A percentile compares a stretch with the other conserved stretches of the same genome.
These are phyloP conservation scores for Xanthoconium stramineum DNA, from an alignment of 768 basidiomycete species.

Conservation along the genomic window DNA sequence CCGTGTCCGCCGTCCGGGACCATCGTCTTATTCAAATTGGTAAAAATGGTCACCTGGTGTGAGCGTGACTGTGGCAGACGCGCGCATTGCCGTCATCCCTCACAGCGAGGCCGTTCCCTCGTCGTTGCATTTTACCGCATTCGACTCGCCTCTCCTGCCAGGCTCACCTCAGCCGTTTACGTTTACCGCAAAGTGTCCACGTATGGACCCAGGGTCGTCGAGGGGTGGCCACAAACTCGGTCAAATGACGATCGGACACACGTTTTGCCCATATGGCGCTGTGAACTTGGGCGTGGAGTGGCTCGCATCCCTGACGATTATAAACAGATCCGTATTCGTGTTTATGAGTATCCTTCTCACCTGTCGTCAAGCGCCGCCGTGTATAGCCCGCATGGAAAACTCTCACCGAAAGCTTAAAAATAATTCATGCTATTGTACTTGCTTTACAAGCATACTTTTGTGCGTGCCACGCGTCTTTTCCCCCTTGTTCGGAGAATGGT, in stretches of 20 bases:
- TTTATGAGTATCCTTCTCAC: conserved; percentile 11
- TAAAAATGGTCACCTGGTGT: neutral
- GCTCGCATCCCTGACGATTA: conserved; percentile 6
- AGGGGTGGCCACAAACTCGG: conserved; percentile 2
- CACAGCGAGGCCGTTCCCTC: neutral
- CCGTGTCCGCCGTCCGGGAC: neutral
- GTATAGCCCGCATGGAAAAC: neutral
- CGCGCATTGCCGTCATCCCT: conserved; percentile 16
- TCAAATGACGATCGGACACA: conserved; percentile 1
- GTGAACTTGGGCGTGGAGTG: neutral
- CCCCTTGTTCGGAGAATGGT: neutral
- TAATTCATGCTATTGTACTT: neutral
- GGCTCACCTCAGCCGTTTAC: conserved; percentile 1
- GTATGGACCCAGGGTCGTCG: conserved; percentile 10
- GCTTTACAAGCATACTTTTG: no score
- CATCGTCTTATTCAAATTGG: conserved; percentile 4
- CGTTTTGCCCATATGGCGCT: neutral
- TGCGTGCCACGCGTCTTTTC: no score
- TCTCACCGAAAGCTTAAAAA: conserved; percentile 5
- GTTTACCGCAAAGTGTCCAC: conserved; percentile 17
- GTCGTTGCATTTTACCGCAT: conserved; percentile 13
- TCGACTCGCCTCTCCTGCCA: conserved; percentile 6
- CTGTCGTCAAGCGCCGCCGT: conserved; percentile 1
- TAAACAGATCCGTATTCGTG: conserved; percentile 4
- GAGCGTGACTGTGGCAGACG: conserved; percentile 22